phyloP scores from a whole-genome alignment of 2,329 filamentous ascomycete species.

The Colletotrichum orchidophilum region DNA sequence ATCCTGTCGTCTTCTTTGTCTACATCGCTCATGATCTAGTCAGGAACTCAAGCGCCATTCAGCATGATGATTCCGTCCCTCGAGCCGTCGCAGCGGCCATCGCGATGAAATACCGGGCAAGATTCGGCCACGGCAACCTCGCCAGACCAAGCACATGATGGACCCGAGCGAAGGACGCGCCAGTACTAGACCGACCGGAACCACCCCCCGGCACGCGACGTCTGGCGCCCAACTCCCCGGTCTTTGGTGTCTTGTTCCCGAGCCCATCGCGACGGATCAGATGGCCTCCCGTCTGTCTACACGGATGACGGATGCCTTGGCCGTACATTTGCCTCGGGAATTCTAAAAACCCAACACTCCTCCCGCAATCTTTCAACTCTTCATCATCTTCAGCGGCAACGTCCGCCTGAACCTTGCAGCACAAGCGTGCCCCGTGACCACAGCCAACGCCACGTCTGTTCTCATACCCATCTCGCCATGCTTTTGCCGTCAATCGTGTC shows the following conservation, averaged over 20 bases:
- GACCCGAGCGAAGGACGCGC: not conserved
- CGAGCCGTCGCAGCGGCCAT: not conserved
- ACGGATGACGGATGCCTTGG: not conserved
- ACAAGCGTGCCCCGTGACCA: conserved; percentile 2
- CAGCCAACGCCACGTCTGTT: not conserved
- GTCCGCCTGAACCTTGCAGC: conserved; percentile 5
- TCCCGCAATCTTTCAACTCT: too few species aligned
- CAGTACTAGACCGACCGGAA: not conserved
- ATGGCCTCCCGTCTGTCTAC: not conserved
- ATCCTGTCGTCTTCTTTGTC: not conserved
- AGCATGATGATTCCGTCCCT: too few species aligned
- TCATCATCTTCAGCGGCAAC: not conserved
- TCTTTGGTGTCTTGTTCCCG: not conserved
- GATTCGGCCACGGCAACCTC: too few species aligned
- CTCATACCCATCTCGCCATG: not conserved
- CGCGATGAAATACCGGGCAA: not conserved
- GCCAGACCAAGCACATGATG: conserved; percentile 1
- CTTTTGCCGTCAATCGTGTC: not conserved
- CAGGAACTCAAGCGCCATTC: not conserved
- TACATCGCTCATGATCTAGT: not conserved
- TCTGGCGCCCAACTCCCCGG: not conserved
- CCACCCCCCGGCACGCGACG: not conserved
- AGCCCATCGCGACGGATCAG: not conserved
- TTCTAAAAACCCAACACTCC: too few species aligned
- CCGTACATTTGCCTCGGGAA: not conserved